Evolutionary conservation across 2,329 filamentous ascomycete species (phyloP).

Genomic region (Thermoascus crustaceus): DNA sequence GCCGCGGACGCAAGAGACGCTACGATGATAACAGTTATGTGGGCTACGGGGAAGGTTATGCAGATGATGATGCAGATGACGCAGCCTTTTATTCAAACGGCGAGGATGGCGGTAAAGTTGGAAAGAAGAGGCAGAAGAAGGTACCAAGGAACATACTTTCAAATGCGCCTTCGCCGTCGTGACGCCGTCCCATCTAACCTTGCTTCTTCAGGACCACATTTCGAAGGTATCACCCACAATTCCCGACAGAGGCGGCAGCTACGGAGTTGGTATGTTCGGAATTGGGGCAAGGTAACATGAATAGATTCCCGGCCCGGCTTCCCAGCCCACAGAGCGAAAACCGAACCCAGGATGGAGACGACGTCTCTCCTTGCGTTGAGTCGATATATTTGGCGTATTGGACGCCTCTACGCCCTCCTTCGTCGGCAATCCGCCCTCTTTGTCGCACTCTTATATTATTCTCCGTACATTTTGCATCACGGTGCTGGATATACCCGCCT

Average conservation of each 20-base stretch:
- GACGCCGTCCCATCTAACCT: conserved; percentile 6
- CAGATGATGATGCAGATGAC: conserved; percentile 42
- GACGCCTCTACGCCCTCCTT: conserved; percentile 4
- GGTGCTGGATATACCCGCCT: conserved; percentile 44
- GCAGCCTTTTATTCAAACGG: conserved; percentile 36
- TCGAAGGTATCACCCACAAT: conserved; percentile 32
- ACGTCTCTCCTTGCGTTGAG: neutral
- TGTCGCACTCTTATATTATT: conserved; percentile 13
- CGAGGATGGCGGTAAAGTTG: conserved; percentile 29
- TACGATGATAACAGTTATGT: conserved; percentile 46
- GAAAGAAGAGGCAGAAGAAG: conserved; percentile 44
- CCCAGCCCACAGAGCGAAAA: too few relatives aligned
- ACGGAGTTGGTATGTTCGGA: conserved; percentile 39
- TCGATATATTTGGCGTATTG: too few relatives aligned
- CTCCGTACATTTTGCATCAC: conserved; percentile 36
- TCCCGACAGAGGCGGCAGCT: conserved; percentile 33
- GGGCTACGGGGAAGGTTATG: conserved; percentile 44
- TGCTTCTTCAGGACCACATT: conserved; percentile 29
- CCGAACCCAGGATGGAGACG: too few relatives aligned
- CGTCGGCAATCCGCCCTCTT: conserved; percentile 9
- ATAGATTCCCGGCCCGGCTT: conserved; percentile 9
- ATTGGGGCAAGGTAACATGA: conserved; percentile 33
- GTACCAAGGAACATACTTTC: conserved; percentile 18
- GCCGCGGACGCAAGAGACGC: conserved; percentile 41
- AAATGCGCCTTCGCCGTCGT: conserved; percentile 1